Base-by-base conservation (phyloP, 1,284 basidiomycete species). In the Apiotrichum veenhuisii region DNA sequence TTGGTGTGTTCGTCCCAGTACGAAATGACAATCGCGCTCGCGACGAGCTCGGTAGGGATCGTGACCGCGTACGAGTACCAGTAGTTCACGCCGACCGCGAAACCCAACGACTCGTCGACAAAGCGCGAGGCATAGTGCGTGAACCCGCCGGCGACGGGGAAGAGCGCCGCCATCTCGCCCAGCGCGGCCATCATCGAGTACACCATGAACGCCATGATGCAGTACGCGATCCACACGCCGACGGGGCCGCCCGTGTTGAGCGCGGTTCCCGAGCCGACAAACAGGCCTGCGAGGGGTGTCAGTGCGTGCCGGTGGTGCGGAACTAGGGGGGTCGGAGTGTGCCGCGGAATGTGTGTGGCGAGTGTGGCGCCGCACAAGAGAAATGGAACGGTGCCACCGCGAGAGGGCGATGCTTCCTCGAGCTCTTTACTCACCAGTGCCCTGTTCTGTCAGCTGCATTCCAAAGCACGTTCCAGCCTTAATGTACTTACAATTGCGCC, bases 71-170 rank as follows among this genome's bases (percentile, higher is more conserved):
- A 48, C 9, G 33, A 36, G 34, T 48, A 48, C 15, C 12, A 38
- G 47, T 49, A 50, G 37, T 41, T 50, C 17, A 40, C 1, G 42
- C 55, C 47, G 25, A 57, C 55, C 62, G 12, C 78, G 59, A 80
- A 80, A 22, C 78, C 78, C 15, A 82, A 64, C 22, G 79, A 75
- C 11, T 80, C 79, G 58, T 82, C 78, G 57, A 82, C 77, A 67
- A 82, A 83, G 23, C 82, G 78, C 38, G 70, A 63, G 22, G 70
- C 70, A 40, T 73, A 73, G 51, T 73, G 70, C 18, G 73, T 73
- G 64, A 74, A 74, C 14, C 65, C 70, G 44, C 74, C 74, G 14
- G 72, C 57, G 14, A 73, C 67, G 15, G 74, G 73, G 55, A 64
- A 69, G 18, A 76, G 59, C 20, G 77, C 71, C 5, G 75, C 75